These are phyloP conservation scores for Leccinum pellstonianum DNA, from an alignment of 768 basidiomycete species.

Conservation along the genomic window DNA sequence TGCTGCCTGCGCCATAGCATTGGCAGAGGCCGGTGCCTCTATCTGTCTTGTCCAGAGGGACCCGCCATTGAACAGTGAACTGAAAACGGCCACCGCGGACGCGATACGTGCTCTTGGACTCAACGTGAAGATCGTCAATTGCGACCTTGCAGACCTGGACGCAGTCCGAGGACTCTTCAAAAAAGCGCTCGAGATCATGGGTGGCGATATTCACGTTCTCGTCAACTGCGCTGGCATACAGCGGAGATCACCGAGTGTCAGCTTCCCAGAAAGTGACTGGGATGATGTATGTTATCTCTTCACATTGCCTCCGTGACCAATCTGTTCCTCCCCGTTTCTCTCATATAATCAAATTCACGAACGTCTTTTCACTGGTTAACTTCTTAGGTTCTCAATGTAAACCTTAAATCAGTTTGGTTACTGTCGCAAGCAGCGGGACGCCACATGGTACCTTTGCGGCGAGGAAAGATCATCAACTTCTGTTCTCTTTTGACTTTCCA, in stretches of 20 bases:
- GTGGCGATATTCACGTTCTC: slow-evolving; percentile 56
- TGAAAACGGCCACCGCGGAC: slow-evolving; percentile 36
- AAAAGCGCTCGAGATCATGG: slow-evolving; percentile 48
- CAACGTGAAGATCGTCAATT: slow-evolving; percentile 45
- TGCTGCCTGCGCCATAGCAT: slow-evolving; percentile 51
- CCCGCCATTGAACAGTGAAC: slow-evolving; percentile 34
- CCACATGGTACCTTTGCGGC: slow-evolving; percentile 78
- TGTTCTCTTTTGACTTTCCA: slow-evolving; percentile 52
- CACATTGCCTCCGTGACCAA: slow-evolving; percentile 23
- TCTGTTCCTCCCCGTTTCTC: slow-evolving; percentile 3
- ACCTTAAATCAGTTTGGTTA: slow-evolving; percentile 85
- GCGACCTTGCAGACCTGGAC: slow-evolving; percentile 53
- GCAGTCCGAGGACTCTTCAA: slow-evolving; percentile 50
- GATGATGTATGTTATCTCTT: slow-evolving; percentile 55
- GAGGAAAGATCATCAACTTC: slow-evolving; percentile 74
- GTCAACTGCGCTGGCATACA: slow-evolving; percentile 71
- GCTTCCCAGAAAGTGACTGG: slow-evolving; percentile 68
- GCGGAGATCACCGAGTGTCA: slow-evolving; percentile 57
- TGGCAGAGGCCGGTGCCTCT: slow-evolving; percentile 53
- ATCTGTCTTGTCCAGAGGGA: slow-evolving; percentile 50
- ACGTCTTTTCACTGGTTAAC: slow-evolving; percentile 10
- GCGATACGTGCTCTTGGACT: slow-evolving; percentile 38
- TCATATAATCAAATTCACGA: slow-evolving; percentile 10
- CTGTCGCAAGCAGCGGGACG: slow-evolving; percentile 83
- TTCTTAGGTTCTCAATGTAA: slow-evolving; percentile 74